Conservation (phyloP, 208 protist species). For the Leishmania braziliensis region DNA sequence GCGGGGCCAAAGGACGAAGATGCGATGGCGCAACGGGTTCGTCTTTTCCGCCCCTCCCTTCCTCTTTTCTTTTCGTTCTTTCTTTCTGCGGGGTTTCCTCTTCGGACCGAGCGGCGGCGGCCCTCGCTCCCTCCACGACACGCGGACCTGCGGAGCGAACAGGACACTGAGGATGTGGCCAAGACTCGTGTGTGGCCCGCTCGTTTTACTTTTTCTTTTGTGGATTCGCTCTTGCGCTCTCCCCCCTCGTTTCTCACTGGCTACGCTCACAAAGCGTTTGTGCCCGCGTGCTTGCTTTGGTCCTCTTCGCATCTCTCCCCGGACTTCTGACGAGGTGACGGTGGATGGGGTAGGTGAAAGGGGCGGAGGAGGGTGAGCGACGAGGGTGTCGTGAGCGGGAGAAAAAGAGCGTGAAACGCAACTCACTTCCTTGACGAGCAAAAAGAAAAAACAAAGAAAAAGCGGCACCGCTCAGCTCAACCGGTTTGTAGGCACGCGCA, state of each 20-base stretch:
- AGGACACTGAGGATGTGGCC: no score
- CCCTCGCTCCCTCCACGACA: no score
- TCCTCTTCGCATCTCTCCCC: neutral
- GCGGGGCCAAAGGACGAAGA: neutral
- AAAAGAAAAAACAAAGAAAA: neutral
- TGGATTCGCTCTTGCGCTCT: neutral
- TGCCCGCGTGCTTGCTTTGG: neutral
- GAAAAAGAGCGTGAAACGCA: neutral
- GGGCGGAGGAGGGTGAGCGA: neutral
- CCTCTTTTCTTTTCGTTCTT: neutral
- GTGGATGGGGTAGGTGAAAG: neutral
- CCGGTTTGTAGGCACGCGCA: neutral
- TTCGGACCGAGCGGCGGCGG: neutral
- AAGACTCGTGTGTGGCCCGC: no score
- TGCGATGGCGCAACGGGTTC: neutral
- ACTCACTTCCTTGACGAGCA: neutral
- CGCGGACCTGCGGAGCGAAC: no score
- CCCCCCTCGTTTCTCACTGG: no score
- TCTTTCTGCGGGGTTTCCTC: neutral
- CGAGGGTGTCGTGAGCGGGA: neutral
- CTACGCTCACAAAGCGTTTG: neutral
- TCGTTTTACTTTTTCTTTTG: no score
- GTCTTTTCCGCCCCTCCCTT: neutral
- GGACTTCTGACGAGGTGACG: neutral
- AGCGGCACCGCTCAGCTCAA: neutral